Evolutionary conservation across 495 filamentous ascomycete species (phyloP).

Genomic region (Halenospora varia): DNA sequence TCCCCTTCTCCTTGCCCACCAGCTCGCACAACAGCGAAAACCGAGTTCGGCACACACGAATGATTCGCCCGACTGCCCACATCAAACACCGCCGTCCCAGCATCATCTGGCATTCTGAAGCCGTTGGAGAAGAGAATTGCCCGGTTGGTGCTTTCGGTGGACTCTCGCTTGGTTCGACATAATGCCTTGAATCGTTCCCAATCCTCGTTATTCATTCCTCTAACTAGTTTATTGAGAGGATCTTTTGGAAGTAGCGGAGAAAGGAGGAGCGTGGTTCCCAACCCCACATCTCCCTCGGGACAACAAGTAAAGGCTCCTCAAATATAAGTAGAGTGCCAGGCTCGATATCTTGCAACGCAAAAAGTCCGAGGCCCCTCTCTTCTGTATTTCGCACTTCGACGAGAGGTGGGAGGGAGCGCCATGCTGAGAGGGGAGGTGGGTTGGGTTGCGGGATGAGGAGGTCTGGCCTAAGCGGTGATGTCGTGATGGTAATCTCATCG

Average conservation of each 20-base stretch:
- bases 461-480: too few species aligned
- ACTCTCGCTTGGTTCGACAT: background rate
- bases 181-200: constrained; percentile 6
- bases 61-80: constrained; percentile 19
- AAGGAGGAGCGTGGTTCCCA: background rate
- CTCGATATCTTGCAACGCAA: background rate
- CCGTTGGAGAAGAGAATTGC: constrained; percentile 19
- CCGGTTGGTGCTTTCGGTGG: constrained; percentile 4
- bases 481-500: too few species aligned
- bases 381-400: background rate
- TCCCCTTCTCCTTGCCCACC: background rate
- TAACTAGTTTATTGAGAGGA: background rate
- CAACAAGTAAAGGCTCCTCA: background rate
- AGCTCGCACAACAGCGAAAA: background rate
- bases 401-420: background rate
- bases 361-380: background rate
- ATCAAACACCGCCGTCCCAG: constrained; percentile 17
- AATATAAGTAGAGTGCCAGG: background rate
- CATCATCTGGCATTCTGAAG: constrained; percentile 6
- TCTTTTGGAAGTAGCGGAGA: too few species aligned
- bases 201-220: background rate
- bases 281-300: background rate
- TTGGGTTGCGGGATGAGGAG: background rate
- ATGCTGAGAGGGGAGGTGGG: background rate
- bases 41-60: constrained; percentile 20